Conservation (phyloP, 2,329 filamentous ascomycete genomes). For the Pyrenophora teres region DNA sequence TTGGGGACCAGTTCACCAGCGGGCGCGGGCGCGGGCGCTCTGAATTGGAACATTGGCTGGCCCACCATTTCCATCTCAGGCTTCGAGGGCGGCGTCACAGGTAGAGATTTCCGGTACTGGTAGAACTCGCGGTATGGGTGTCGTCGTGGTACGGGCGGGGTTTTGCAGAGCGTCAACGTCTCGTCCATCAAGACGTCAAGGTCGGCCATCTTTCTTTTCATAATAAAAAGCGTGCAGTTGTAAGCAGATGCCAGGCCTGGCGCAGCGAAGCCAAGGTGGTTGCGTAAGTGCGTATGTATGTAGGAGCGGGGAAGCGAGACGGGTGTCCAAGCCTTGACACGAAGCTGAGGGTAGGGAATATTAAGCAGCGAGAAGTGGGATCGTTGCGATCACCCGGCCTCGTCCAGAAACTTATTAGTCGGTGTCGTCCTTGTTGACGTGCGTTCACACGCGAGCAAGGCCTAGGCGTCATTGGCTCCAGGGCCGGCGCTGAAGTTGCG, state of each 20-base stretch:
- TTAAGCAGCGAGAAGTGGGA: slow-evolving; percentile 19
- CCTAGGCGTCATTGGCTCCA: slow-evolving; percentile 25
- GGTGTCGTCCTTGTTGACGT: slow-evolving; percentile 24
- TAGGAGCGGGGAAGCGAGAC: slow-evolving; percentile 16
- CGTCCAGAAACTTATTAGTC: slow-evolving; percentile 16
- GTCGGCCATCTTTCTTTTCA: slow-evolving; percentile 18
- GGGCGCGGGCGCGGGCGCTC: not conserved
- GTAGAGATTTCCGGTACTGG: slow-evolving; percentile 20
- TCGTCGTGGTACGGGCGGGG: slow-evolving; percentile 22
- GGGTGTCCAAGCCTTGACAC: slow-evolving; percentile 16
- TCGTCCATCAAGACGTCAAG: slow-evolving; percentile 18
- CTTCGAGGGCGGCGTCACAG: slow-evolving; percentile 9
- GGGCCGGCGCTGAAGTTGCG: slow-evolving; percentile 8
- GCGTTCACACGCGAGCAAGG: slow-evolving; percentile 19
- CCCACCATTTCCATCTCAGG: slow-evolving; percentile 14
- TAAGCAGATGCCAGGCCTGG: slow-evolving; percentile 9
- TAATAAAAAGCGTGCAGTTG: slow-evolving; percentile 4
- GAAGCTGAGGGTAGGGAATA: slow-evolving; percentile 25
- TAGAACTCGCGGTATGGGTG: slow-evolving; percentile 21
- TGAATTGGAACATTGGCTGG: slow-evolving; percentile 15
- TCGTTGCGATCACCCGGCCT: slow-evolving; percentile 26
- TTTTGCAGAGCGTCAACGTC: slow-evolving; percentile 18
- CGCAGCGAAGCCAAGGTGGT: slow-evolving; percentile 5
- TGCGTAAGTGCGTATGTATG: slow-evolving; percentile 1
- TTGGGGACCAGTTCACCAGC: slow-evolving; percentile 24